Evolutionary conservation across 352 stramenopile genomes (phyloP), one percentile per base, ranked within the genome.

Genomic region (Globisporangium irregulare): DNA sequence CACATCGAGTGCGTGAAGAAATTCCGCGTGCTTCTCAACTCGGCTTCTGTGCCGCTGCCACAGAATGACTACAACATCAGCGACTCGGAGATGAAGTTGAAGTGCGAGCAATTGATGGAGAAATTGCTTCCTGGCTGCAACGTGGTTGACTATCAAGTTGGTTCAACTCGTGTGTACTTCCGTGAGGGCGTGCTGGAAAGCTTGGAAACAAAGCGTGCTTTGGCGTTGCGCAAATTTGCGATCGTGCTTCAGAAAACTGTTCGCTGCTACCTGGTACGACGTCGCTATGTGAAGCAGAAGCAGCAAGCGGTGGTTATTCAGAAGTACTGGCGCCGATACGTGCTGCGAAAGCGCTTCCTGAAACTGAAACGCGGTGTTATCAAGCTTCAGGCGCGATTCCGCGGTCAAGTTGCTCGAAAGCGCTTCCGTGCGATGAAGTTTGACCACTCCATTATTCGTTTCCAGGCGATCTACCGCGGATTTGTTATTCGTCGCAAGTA

Each of bases 71-170:
- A 41, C 43, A 77, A 71, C 4, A 75, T 88, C 32, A 80, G 68
- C 2, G 82, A 90, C 36, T 77, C 78, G 8, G 84, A 89, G 20
- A 66, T 87, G 29, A 89, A 89, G 48, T 50, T 55, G 0, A 72
- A 89, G 68, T 94, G 84, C 43, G 84, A 91, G 62, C 74, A 91
- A 48, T 54, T 95, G 25, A 82, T 94, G 77, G 78, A 75, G 1
- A 82, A 84, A 56, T 67, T 95, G 7, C 66, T 95, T 25, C 84
- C 88, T 2, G 74, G 77, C 12, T 74, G 82, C 60, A 91, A 95
- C 68, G 81, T 95, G 43, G 68, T 80, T n/a, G 88, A 95, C 66
- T 95, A 94, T 59, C 88, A 95, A 64, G 86, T 94, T n/a, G 88
- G 88, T 59, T 64, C 92, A 18, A 94, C 85, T 1, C 86, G 87